A percentile compares a stretch with the other conserved stretches of the same genome.
These are phyloP conservation scores for Grammothele lineata DNA, from an alignment of 768 basidiomycete species.

Conservation along the genomic window DNA sequence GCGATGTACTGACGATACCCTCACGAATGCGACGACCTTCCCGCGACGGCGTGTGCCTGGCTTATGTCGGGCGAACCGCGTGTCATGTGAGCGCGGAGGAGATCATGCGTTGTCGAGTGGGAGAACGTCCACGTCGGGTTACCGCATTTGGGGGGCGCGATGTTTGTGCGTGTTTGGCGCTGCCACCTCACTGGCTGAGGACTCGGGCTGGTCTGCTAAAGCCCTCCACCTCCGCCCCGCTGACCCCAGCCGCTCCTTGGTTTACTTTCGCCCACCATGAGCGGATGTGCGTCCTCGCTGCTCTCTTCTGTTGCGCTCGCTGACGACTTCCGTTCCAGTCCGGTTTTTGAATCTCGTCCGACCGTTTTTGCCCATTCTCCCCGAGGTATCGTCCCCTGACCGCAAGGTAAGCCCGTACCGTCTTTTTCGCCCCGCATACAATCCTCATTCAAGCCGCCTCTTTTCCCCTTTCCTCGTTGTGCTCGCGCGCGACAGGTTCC, in stretches of 20 bases:
- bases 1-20: too few species aligned
- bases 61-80: too few species aligned
- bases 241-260: conserved; percentile 22
- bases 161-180: conserved; percentile 4
- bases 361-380: conserved; percentile 94
- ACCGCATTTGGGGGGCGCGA: not conserved
- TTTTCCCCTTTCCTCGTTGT: too few species aligned
- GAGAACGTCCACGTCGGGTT: conserved; percentile 1
- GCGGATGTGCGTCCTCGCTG: conserved; percentile 59
- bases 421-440: not conserved
- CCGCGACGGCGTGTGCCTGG: too few species aligned
- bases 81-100: too few species aligned
- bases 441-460: conserved; percentile 6
- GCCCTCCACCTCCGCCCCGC: not conserved
- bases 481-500: conserved; percentile 65
- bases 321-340: conserved; percentile 42
- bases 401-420: conserved; percentile 64
- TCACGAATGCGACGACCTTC: too few species aligned
- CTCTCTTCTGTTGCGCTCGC: not conserved
- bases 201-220: not conserved
- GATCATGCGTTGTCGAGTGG: too few species aligned
- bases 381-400: conserved; percentile 97
- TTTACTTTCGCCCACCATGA: conserved; percentile 47
- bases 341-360: conserved; percentile 97
- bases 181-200: not conserved